Conservation (phyloP, 2,329 filamentous ascomycete species). For the Arthrobotrys sinensis region DNA sequence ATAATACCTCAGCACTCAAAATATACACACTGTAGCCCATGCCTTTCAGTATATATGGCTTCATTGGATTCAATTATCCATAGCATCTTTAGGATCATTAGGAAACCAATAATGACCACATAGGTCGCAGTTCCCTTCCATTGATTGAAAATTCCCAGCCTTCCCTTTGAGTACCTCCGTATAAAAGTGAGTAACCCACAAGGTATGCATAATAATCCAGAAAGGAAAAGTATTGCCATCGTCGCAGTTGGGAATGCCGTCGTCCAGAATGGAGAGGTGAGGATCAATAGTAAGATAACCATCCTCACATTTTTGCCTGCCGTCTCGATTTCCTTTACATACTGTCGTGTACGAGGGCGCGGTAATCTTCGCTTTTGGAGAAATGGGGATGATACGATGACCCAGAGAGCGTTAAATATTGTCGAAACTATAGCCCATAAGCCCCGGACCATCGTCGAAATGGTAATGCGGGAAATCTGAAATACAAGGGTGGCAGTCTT, state of each 20-base stretch:
- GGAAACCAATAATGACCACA: slow-evolving; percentile 5
- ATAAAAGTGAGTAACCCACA: background rate
- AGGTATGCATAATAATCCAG: slow-evolving; percentile 6
- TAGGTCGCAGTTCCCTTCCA: slow-evolving; percentile 17
- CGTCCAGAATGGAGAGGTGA: slow-evolving; percentile 38
- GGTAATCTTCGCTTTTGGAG: background rate
- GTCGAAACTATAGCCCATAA: background rate
- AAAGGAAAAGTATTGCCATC: slow-evolving; percentile 2
- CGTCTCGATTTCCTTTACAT: background rate
- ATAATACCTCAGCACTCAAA: background rate
- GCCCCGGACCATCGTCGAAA: background rate
- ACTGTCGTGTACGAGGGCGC: background rate
- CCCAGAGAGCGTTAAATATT: background rate
- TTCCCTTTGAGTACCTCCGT: slow-evolving; percentile 1
- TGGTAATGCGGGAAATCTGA: background rate
- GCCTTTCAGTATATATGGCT: slow-evolving; percentile 19
- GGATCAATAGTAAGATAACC: slow-evolving; percentile 14
- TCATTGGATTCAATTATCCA: slow-evolving; percentile 37
- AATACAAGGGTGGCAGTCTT: background rate
- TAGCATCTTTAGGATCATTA: slow-evolving; percentile 28
- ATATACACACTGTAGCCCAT: background rate
- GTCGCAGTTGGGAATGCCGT: slow-evolving; percentile 32
- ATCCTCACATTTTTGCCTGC: background rate
- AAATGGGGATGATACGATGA: background rate
- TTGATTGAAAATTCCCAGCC: background rate